A percentile compares a stretch with the other conserved stretches of the same genome.
phyloP scores from a whole-genome alignment of 129 eudicot genomes.

The Flaveria robusta region DNA sequence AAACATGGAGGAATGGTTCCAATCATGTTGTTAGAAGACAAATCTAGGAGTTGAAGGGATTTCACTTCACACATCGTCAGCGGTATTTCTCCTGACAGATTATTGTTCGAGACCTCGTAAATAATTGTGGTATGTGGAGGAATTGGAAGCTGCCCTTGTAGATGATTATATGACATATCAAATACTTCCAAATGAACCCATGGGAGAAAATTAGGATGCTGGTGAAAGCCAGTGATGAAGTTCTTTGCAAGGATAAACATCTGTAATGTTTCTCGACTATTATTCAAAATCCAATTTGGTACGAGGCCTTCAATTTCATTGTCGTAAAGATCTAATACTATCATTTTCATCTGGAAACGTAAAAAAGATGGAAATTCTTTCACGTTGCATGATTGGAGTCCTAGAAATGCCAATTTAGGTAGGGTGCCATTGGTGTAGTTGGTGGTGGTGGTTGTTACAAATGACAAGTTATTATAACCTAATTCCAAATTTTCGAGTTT shows the following conservation, averaged over 20 bases:
- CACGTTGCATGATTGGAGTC: constrained; percentile 15
- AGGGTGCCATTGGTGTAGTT: constrained; percentile 2
- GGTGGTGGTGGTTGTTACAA: not conserved
- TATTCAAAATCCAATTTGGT: constrained; percentile 13
- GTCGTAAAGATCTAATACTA: not conserved
- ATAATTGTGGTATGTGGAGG: not conserved
- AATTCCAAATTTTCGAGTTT: not conserved
- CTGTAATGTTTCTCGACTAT: not conserved
- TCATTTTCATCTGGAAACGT: not conserved
- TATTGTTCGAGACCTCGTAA: constrained; percentile 7
- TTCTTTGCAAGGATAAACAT: not conserved
- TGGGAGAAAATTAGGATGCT: not conserved
- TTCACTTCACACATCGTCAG: not conserved
- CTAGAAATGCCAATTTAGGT: not conserved
- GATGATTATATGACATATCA: not conserved
- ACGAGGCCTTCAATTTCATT: constrained; percentile 2
- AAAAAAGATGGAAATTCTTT: constrained; percentile 14
- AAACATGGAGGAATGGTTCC: constrained; percentile 28
- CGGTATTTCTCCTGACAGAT: constrained; percentile 7
- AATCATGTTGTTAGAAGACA: constrained; percentile 26
- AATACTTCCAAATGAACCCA: not conserved
- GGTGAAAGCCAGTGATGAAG: not conserved
- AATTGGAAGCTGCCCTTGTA: constrained; percentile 16
- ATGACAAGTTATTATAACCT: not conserved
- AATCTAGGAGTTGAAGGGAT: constrained; percentile 10